A percentile compares a stretch with the other conserved stretches of the same genome.
phyloP scores from a whole-genome alignment of 352 stramenopile species.

The Phytophthora quininea region DNA sequence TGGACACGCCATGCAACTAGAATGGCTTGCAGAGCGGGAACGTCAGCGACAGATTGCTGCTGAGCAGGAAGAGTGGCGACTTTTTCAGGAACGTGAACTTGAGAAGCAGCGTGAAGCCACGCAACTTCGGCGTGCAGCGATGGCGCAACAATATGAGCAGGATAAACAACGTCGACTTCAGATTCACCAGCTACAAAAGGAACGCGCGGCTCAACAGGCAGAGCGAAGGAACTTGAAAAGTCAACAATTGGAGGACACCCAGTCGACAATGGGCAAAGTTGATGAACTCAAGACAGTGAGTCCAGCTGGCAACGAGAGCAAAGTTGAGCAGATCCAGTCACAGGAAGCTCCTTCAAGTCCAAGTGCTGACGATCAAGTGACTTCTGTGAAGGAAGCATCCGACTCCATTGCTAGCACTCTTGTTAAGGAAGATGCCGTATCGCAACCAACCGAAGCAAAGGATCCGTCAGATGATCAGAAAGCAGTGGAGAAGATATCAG shows the following conservation, averaged over 20 bases:
- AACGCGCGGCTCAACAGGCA: slow-evolving; percentile 39
- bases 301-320: no score
- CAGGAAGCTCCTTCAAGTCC: no score
- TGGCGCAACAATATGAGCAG: slow-evolving; percentile 68
- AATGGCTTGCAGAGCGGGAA: slow-evolving; percentile 44
- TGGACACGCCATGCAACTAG: slow-evolving; percentile 35
- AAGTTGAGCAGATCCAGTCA: no score
- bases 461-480: not conserved
- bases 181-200: slow-evolving; percentile 68
- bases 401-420: no score
- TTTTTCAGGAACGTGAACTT: slow-evolving; percentile 58
- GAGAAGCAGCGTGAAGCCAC: slow-evolving; percentile 60
- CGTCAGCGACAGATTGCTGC: slow-evolving; percentile 55
- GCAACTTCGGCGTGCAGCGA: slow-evolving; percentile 45
- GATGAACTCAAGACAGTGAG: no score
- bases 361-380: no score
- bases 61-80: slow-evolving; percentile 65
- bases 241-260: slow-evolving; percentile 15
- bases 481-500: no score
- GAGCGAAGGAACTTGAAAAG: slow-evolving; percentile 20
- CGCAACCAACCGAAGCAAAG: not conserved
- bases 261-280: not conserved
- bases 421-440: not conserved
- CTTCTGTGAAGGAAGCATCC: no score
- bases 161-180: slow-evolving; percentile 69